Conservation (phyloP, 225 moss, liverwort and hornwort species). For the Climacium dendroides region DNA sequence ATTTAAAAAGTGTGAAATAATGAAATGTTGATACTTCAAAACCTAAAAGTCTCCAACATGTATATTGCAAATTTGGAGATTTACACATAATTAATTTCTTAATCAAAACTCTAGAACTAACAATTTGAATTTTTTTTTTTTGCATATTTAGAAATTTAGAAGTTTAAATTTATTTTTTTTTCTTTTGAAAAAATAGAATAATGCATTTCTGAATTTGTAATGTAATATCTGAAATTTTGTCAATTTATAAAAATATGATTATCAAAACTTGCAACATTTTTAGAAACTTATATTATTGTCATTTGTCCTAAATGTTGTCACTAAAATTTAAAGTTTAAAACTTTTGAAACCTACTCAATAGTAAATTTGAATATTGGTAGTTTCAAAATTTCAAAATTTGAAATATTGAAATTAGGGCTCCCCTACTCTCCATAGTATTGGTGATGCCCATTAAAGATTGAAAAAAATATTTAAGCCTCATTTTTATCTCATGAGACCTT, state of each 20-base stretch:
- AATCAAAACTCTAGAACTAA: background rate
- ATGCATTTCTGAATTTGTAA: background rate
- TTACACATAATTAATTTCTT: background rate
- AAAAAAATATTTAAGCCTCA: background rate
- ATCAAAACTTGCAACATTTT: background rate
- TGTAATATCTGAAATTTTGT: background rate
- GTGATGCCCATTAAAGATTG: background rate
- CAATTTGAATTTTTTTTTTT: background rate
- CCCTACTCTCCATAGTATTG: rapidly evolving
- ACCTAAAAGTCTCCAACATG: background rate
- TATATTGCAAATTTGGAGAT: background rate
- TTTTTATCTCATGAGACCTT: rapidly evolving
- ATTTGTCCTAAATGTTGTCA: too few relatives aligned
- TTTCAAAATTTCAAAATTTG: background rate
- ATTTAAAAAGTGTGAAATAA: background rate
- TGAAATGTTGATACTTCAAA: background rate
- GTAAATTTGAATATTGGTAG: background rate
- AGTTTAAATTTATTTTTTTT: too few relatives aligned
- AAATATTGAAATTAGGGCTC: background rate
- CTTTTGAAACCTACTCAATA: background rate
- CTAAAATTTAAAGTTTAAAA: background rate
- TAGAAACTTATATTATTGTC: background rate
- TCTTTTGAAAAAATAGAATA: background rate
- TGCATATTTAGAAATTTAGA: too few relatives aligned
- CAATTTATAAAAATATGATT: background rate